Percentiles rank a stretch among this genome's conserved stretches.
Evolutionary conservation across 352 stramenopile species (phyloP).

Genomic region (Globisporangium cylindrosporum): DNA sequence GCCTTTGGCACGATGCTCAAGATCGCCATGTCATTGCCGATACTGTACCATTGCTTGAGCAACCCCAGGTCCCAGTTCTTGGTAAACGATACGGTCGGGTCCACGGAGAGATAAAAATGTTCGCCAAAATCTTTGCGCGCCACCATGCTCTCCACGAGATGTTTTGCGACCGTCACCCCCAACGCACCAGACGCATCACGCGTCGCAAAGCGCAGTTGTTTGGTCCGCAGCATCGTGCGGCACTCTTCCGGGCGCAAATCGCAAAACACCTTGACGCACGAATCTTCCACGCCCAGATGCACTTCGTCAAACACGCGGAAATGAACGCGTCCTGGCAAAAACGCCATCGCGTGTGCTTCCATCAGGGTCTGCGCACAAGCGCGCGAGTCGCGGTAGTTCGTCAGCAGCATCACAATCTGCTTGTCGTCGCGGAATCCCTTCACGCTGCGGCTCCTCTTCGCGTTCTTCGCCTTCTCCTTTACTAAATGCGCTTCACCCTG

Average conservation of each 20-base stretch:
- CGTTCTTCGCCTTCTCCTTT: conserved; percentile 16
- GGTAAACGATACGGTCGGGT: conserved; percentile 64
- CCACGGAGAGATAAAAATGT: conserved; percentile 78
- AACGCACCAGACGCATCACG: conserved; percentile 58
- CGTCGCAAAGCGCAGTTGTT: conserved; percentile 47
- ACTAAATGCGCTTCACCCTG: conserved; percentile 18
- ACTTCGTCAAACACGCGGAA: conserved; percentile 80
- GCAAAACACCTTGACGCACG: conserved; percentile 65
- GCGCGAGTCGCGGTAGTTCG: conserved; percentile 56
- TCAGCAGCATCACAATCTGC: conserved; percentile 71
- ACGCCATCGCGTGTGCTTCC: conserved; percentile 38
- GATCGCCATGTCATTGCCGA: conserved; percentile 79
- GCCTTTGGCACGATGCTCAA: conserved; percentile 69
- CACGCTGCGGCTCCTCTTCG: conserved; percentile 8
- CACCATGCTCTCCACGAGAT: conserved; percentile 69
- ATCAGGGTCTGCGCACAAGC: conserved; percentile 54
- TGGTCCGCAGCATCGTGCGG: conserved; percentile 38
- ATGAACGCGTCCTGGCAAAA: conserved; percentile 41
- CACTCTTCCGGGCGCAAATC: conserved; percentile 45
- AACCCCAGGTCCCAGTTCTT: conserved; percentile 70
- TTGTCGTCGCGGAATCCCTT: conserved; percentile 68
- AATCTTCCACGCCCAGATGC: conserved; percentile 47
- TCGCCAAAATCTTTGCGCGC: conserved; percentile 23
- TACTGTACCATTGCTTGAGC: conserved; percentile 78
- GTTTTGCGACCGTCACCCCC: conserved; percentile 50